Percentiles rank a stretch among this genome's conserved stretches.
Evolutionary conservation across 176 grass and related monocot species (phyloP).

Genomic region (Musa schizocarpa): DNA sequence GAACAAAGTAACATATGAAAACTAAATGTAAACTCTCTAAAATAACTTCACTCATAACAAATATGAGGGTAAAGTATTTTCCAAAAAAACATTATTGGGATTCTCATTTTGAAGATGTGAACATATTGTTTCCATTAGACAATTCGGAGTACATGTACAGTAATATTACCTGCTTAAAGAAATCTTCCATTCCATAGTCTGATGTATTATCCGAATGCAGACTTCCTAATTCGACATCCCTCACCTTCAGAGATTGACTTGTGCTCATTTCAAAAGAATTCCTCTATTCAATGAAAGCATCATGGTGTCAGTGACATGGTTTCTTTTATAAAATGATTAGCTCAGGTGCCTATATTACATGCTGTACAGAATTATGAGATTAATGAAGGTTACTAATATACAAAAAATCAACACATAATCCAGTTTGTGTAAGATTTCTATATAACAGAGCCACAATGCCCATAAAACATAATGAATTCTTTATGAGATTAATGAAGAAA

Average conservation of each 20-base stretch:
- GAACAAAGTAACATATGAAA: background rate
- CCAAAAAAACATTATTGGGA: too few relatives aligned
- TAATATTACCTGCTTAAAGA: constrained; percentile 40
- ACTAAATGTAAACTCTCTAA: background rate
- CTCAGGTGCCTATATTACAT: too few relatives aligned
- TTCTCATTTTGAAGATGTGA: background rate
- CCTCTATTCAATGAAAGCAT: constrained; percentile 13
- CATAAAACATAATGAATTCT: too few relatives aligned
- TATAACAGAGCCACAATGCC: too few relatives aligned
- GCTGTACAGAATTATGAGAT: too few relatives aligned
- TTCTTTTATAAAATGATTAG: too few relatives aligned
- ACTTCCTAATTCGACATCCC: constrained; percentile 42
- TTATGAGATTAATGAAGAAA: too few relatives aligned
- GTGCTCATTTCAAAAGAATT: constrained; percentile 34
- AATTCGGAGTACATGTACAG: background rate
- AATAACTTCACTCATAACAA: too few relatives aligned
- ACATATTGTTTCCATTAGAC: background rate
- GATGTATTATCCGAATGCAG: constrained; percentile 24
- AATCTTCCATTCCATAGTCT: constrained; percentile 54
- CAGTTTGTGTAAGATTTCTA: too few relatives aligned
- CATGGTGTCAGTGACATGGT: background rate
- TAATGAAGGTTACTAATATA: too few relatives aligned
- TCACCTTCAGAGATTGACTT: constrained; percentile 21
- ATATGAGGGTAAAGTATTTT: too few relatives aligned
- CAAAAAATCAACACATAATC: too few relatives aligned